These are phyloP conservation scores for Fusarium sulawesiense DNA, from an alignment of 2,329 filamentous ascomycete species.

Conservation along the genomic window DNA sequence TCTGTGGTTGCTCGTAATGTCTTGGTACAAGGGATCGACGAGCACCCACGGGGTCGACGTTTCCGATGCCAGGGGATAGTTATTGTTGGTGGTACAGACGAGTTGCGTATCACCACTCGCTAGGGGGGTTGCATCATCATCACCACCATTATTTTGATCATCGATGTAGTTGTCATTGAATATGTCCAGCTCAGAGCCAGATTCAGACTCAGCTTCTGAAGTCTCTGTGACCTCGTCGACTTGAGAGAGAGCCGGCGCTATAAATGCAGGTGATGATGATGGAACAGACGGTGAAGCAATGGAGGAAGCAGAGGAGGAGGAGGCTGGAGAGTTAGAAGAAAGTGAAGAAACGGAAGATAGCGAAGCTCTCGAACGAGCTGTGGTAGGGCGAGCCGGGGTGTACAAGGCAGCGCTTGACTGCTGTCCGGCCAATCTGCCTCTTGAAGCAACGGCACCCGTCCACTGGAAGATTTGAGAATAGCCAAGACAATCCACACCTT, in stretches of 20 bases:
- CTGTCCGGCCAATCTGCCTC: constrained; percentile 56
- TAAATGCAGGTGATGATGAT: constrained; percentile 33
- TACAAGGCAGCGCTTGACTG: constrained; percentile 52
- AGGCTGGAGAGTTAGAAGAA: constrained; percentile 32
- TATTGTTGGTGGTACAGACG: constrained; percentile 39
- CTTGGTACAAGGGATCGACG: constrained; percentile 61
- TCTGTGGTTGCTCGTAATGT: constrained; percentile 61
- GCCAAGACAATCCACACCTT: constrained; percentile 63
- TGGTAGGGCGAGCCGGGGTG: constrained; percentile 25
- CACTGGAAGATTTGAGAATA: constrained; percentile 65
- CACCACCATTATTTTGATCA: constrained; percentile 7
- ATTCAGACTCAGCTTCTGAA: constrained; percentile 31
- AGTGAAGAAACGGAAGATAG: constrained; percentile 36
- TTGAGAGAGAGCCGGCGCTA: constrained; percentile 28
- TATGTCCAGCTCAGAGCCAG: constrained; percentile 15
- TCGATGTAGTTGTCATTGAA: constrained; percentile 15
- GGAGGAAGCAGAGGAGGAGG: constrained; percentile 28
- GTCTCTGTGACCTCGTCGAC: constrained; percentile 30
- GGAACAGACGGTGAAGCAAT: constrained; percentile 27
- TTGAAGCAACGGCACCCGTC: constrained; percentile 60
- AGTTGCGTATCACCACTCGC: constrained; percentile 45
- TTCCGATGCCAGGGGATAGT: constrained; percentile 33
- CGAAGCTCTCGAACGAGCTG: constrained; percentile 33
- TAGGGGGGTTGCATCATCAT: constrained; percentile 31
- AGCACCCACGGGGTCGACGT: constrained; percentile 53